A percentile compares a stretch with the other conserved stretches of the same genome.
These are phyloP conservation scores for Leptographium lundbergii DNA, from an alignment of 2,329 filamentous ascomycete genomes.

Conservation along the genomic window DNA sequence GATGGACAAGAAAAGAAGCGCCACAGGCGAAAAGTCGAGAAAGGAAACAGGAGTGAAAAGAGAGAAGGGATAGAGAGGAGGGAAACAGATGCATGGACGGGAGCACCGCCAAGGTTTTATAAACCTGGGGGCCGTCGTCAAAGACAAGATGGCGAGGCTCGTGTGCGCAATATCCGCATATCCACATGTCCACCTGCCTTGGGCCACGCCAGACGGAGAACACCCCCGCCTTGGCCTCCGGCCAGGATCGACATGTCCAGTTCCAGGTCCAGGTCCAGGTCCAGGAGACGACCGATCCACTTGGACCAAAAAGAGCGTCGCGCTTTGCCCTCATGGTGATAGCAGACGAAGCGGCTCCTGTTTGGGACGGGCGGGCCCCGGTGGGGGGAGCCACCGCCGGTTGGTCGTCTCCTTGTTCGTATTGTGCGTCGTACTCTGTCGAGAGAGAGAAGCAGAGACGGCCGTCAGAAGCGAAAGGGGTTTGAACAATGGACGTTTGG, in stretches of 20 bases:
- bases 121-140: neutral
- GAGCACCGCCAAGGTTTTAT: neutral
- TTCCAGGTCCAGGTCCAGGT: neutral
- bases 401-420: neutral
- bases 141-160: neutral
- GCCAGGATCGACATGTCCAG: neutral
- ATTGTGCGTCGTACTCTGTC: no score
- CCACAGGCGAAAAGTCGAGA: slow-evolving; percentile 1
- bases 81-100: neutral
- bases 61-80: neutral
- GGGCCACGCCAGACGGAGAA: no score
- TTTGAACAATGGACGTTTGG: neutral
- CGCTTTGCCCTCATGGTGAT: neutral
- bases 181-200: neutral
- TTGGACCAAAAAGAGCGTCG: neutral
- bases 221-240: neutral
- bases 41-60: neutral
- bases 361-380: slow-evolving; percentile 1
- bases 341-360: slow-evolving; percentile 1
- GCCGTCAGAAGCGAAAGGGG: neutral
- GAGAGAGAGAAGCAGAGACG: neutral
- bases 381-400: neutral
- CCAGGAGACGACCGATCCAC: neutral
- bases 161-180: neutral
- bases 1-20: slow-evolving; percentile 2